Evolutionary conservation across 2,329 filamentous ascomycete genomes (phyloP), one percentile per base, ranked within the genome.

Genomic region (Nemania abortiva): DNA sequence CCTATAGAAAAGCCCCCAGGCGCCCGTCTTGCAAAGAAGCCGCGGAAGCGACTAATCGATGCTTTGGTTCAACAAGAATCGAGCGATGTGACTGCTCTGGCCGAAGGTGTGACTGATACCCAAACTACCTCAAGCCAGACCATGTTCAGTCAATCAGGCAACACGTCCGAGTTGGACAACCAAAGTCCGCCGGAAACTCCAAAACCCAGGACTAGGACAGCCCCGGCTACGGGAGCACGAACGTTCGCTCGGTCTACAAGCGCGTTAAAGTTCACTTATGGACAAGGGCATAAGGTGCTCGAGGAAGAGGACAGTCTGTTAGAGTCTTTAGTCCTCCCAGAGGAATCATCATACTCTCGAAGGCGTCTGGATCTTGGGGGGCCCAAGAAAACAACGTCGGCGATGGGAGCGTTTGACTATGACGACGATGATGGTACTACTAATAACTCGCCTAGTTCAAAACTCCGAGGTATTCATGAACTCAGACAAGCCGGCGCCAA

Each of bases 401-500:
- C 69, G 15, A 60, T 45, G 13, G 69, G 72, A 2, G 59, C 63
- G 0, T 77, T 84, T 9, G 76, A 80, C 61, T 80, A 82, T n/a
- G n/a, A 47, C 18, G 83, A 85, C 6, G 84, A 85, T 5, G 84
- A 84, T 4, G 84, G 78, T 15, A 81, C 83, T 1, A 80, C 82
- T 24, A 82, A 83, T 18, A 73, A 80, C 2, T 78, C 77, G 13
- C 81, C 81, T 22, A 84, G 83, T 54, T 83, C 84, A 20, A 85
- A 86, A 31, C 88, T 91, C 55, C 85, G 86, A 66, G 90, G 88
- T 72, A 87, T 91, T 20, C 89, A 92, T 75, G 90, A 91, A 75
- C 79, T 92, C 50, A 84, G 89, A 60, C 87, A 90, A 68, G 89
- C 89, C 4, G 90, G 90, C 18, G 89, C 88, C 24, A 91, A 91